Evolutionary conservation across 805 yeast species (phyloP).

Genomic region (Candida dajiaensis): DNA sequence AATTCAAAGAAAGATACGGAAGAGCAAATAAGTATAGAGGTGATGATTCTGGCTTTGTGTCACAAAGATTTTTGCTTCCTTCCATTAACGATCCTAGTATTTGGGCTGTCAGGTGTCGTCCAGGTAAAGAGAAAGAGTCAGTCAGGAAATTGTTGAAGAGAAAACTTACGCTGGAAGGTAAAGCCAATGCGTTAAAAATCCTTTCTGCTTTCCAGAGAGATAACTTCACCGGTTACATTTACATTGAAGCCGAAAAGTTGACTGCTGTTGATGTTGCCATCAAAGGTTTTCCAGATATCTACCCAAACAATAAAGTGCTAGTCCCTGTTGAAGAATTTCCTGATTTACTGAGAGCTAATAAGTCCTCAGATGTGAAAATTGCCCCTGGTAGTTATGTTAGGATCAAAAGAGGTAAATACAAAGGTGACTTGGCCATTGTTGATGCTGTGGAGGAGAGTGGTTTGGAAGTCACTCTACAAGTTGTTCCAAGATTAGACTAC

Average conservation of each 20-base stretch:
- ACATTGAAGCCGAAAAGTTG: slow-evolving; percentile 89
- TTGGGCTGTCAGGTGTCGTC: slow-evolving; percentile 92
- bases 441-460: slow-evolving; percentile 93
- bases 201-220: slow-evolving; percentile 92
- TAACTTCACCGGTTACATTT: slow-evolving; percentile 84
- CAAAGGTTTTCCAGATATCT: slow-evolving; percentile 85
- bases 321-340: slow-evolving; percentile 97
- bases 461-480: slow-evolving; percentile 85
- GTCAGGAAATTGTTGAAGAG: slow-evolving; percentile 82
- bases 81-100: slow-evolving; percentile 95
- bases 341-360: slow-evolving; percentile 82
- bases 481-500: slow-evolving; percentile 92
- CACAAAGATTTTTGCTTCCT: slow-evolving; percentile 89
- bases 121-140: slow-evolving; percentile 87
- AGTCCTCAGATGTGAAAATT: slow-evolving; percentile 79
- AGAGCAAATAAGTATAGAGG: slow-evolving; percentile 83
- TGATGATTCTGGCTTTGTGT: slow-evolving; percentile 73
- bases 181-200: slow-evolving; percentile 76
- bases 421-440: slow-evolving; percentile 88
- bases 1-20: slow-evolving; percentile 87
- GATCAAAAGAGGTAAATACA: slow-evolving; percentile 83
- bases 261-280: slow-evolving; percentile 88
- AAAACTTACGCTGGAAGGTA: slow-evolving; percentile 69
- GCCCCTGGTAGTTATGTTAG: slow-evolving; percentile 92
- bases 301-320: slow-evolving; percentile 62